Percentiles rank a stretch among this genome's conserved stretches.
Conservation (phyloP, 1,139 yeast species). For the Arxiozyma heterogenica region DNA sequence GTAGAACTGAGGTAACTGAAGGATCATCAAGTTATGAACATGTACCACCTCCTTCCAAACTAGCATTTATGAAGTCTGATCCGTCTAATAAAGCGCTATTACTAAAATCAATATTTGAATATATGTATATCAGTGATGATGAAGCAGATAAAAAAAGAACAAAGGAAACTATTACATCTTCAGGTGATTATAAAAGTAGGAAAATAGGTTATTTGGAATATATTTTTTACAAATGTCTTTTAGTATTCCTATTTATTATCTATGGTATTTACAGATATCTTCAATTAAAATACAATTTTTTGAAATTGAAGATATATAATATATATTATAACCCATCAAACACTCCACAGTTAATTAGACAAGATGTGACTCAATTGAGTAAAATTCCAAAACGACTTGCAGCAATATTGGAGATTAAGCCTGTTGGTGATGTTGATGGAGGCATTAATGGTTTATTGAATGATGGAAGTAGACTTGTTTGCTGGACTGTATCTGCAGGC, state of each 20-base stretch:
- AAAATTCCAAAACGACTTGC: conserved; percentile 76
- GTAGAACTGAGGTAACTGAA: background rate
- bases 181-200: conserved; percentile 7
- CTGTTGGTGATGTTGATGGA: conserved; percentile 77
- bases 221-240: conserved; percentile 35
- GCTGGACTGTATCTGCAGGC: conserved; percentile 88
- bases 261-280: conserved; percentile 48
- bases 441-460: conserved; percentile 76
- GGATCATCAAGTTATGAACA: conserved; percentile 6
- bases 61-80: conserved; percentile 9
- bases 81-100: conserved; percentile 12
- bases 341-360: conserved; percentile 78
- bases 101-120: conserved; percentile 18
- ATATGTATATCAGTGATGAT: conserved; percentile 5
- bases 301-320: conserved; percentile 49
- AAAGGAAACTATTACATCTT: conserved; percentile 1
- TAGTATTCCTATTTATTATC: conserved; percentile 45
- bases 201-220: conserved; percentile 14
- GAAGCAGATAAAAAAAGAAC: background rate
- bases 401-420: conserved; percentile 58
- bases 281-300: conserved; percentile 46
- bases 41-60: conserved; percentile 19
- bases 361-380: conserved; percentile 61
- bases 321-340: conserved; percentile 71
- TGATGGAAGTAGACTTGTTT: conserved; percentile 65